Evolutionary conservation across 1,284 basidiomycete genomes (phyloP).

Genomic region (Baeospora myosura): DNA sequence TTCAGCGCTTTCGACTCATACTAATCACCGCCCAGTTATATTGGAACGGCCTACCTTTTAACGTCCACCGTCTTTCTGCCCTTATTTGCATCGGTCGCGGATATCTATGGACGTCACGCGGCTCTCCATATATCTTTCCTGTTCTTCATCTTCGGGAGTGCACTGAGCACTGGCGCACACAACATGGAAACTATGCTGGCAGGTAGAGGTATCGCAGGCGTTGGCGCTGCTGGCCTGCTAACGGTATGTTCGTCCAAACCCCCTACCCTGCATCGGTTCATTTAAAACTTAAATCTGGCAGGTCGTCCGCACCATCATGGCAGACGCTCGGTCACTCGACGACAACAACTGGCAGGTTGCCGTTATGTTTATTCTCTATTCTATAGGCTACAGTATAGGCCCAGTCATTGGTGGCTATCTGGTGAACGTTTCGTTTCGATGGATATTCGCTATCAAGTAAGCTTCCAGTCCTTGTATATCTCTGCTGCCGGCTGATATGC

Average conservation of each 20-base stretch:
- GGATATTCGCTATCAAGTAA: slow-evolving; percentile 51
- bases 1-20: slow-evolving; percentile 10
- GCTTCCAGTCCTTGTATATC: slow-evolving; percentile 7
- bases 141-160: slow-evolving; percentile 40
- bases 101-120: slow-evolving; percentile 33
- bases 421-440: slow-evolving; percentile 34
- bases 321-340: slow-evolving; percentile 36
- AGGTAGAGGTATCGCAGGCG: slow-evolving; percentile 38
- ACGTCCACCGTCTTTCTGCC: slow-evolving; percentile 45
- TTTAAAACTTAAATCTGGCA: slow-evolving; percentile 12
- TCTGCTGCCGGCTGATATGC: not conserved
- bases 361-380: slow-evolving; percentile 35
- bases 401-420: slow-evolving; percentile 41
- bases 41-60: slow-evolving; percentile 36
- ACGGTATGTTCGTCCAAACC: slow-evolving; percentile 25
- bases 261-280: not conserved
- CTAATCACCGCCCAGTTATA: slow-evolving; percentile 19
- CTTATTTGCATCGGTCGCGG: slow-evolving; percentile 41
- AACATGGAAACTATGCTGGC: slow-evolving; percentile 36
- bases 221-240: slow-evolving; percentile 40
- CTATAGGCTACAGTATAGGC: slow-evolving; percentile 36
- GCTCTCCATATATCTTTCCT: slow-evolving; percentile 36
- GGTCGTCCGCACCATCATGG: slow-evolving; percentile 37
- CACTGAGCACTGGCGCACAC: slow-evolving; percentile 36
- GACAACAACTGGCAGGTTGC: slow-evolving; percentile 36